These are phyloP conservation scores for Pittosporum tobira DNA, from an alignment of 129 eudicot genomes.

Conservation along the genomic window DNA sequence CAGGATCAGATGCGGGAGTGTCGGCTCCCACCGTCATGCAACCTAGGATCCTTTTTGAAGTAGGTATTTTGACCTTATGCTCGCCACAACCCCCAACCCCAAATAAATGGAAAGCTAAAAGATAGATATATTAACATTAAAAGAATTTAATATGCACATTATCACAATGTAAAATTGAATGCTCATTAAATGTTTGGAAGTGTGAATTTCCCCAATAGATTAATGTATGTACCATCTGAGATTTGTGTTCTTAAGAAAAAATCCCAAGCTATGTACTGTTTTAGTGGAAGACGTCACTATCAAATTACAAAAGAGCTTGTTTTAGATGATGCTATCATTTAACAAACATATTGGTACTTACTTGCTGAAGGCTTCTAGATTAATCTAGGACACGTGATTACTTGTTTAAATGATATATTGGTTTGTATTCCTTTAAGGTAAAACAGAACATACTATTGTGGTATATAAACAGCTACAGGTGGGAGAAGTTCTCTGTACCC, in stretches of 20 bases:
- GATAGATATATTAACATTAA: too few relatives aligned
- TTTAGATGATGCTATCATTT: neutral
- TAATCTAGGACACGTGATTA: neutral
- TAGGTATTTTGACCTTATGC: conserved; percentile 20
- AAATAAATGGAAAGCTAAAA: too few relatives aligned
- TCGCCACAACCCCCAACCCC: neutral
- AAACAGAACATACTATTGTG: too few relatives aligned
- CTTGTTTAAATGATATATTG: neutral
- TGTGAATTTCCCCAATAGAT: neutral
- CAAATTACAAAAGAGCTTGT: neutral
- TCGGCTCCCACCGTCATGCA: conserved; percentile 20
- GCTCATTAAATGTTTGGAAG: neutral
- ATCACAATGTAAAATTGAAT: neutral
- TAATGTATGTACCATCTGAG: neutral
- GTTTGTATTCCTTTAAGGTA: too few relatives aligned
- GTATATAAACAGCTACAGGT: neutral
- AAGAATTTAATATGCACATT: too few relatives aligned
- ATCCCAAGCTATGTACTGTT: too few relatives aligned
- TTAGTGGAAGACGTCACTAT: neutral
- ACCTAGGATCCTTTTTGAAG: conserved; percentile 30
- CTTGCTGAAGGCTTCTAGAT: neutral
- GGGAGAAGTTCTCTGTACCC: neutral
- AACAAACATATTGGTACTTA: neutral
- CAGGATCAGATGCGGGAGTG: conserved; percentile 24
- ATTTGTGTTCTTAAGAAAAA: neutral